A percentile compares a stretch with the other conserved stretches of the same genome.
These are phyloP conservation scores for Rhododendron williamsianum DNA, from an alignment of 148 eudicot genomes.

Conservation along the genomic window DNA sequence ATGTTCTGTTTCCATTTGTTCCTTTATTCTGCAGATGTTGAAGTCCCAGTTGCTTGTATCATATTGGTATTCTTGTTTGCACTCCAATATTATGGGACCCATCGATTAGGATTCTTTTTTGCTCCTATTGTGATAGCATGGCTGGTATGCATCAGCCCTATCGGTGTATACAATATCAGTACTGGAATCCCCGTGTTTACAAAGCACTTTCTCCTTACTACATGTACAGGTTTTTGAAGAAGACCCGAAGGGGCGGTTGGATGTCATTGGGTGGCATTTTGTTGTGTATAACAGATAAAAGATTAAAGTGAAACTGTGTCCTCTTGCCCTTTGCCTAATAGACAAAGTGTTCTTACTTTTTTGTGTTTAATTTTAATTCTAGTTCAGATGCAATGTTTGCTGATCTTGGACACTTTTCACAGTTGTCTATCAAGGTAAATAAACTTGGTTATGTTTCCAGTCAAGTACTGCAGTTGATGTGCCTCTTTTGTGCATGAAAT, in stretches of 20 bases:
- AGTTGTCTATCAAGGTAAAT: no score
- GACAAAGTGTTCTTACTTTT: background rate
- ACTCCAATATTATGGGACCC: constrained; percentile 90
- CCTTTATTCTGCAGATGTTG: constrained; percentile 6
- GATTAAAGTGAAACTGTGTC: background rate
- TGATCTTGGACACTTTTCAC: constrained; percentile 38
- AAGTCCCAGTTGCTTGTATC: constrained; percentile 42
- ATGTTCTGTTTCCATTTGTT: background rate
- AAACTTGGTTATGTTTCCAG: no score
- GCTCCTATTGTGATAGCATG: constrained; percentile 86
- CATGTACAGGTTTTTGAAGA: constrained; percentile 89
- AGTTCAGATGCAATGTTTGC: constrained; percentile 99
- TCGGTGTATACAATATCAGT: no score
- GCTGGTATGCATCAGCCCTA: constrained; percentile 83
- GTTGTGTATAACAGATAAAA: constrained; percentile 80
- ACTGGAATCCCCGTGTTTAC: constrained; percentile 81
- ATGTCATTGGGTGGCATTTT: constrained; percentile 96
- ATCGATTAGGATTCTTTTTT: constrained; percentile 78
- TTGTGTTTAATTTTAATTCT: constrained; percentile 17
- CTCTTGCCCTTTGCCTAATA: constrained; percentile 5
- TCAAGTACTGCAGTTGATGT: no score
- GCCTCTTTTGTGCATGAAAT: no score
- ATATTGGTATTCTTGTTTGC: constrained; percentile 74
- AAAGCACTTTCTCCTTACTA: constrained; percentile 88
- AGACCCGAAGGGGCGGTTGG: constrained; percentile 84